Percentiles rank a stretch among this genome's conserved stretches.
Conservation (phyloP, 306 rosid genomes). For the Oxytropis ochrocephala region DNA sequence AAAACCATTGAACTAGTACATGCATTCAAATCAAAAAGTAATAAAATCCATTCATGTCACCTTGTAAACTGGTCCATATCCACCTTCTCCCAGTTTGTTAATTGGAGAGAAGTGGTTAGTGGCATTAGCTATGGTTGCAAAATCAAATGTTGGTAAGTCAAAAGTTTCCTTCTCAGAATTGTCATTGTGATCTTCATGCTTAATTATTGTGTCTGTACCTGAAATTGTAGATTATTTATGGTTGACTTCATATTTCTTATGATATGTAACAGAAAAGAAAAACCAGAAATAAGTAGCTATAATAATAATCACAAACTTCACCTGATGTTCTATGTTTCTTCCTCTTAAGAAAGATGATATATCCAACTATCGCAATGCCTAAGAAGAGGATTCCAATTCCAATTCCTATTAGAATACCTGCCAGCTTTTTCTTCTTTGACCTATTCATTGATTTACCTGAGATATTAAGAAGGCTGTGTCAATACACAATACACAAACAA, state of each 20-base stretch:
- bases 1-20: background rate
- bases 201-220: background rate
- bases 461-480: background rate
- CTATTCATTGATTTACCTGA: background rate
- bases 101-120: slow-evolving; percentile 27
- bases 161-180: slow-evolving; percentile 2
- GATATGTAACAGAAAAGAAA: background rate
- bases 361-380: background rate
- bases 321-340: slow-evolving; percentile 12
- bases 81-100: slow-evolving; percentile 39
- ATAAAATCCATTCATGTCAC: background rate
- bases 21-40: background rate
- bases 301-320: background rate
- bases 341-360: background rate
- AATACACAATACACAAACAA: background rate
- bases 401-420: slow-evolving; percentile 8
- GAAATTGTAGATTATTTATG: background rate
- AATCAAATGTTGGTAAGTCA: slow-evolving; percentile 37
- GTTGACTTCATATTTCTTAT: background rate
- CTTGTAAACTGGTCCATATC: slow-evolving; percentile 46
- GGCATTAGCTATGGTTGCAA: slow-evolving; percentile 21
- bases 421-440: background rate
- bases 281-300: background rate
- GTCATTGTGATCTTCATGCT: background rate
- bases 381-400: background rate